Evolutionary conservation across 1,284 basidiomycete species (phyloP).

Genomic region (Leccinum fuscescens): DNA sequence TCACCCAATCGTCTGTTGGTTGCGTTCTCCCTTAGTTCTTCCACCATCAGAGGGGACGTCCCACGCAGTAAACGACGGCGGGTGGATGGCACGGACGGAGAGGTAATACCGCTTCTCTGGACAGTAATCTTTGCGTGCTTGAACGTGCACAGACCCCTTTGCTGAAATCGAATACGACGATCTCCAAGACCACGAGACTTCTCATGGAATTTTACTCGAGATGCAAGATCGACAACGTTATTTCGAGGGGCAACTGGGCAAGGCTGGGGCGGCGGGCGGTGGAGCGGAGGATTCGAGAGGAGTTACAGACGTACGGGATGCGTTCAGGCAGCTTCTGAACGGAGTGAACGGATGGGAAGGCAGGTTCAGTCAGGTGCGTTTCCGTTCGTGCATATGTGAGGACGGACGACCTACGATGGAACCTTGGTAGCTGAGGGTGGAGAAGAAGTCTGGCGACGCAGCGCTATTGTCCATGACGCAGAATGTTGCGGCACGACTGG

Average conservation of each 20-base stretch:
- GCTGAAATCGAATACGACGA: slow-evolving; percentile 86
- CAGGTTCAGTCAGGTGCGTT: slow-evolving; percentile 54
- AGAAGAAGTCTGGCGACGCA: slow-evolving; percentile 62
- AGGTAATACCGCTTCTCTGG: slow-evolving; percentile 29
- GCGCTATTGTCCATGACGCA: slow-evolving; percentile 75
- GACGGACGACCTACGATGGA: background rate
- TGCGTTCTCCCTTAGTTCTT: background rate
- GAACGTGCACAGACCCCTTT: slow-evolving; percentile 40
- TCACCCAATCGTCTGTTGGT: slow-evolving; percentile 1
- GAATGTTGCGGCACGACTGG: slow-evolving; percentile 67
- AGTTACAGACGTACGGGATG: slow-evolving; percentile 43
- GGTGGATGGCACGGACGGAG: slow-evolving; percentile 39
- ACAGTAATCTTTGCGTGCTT: background rate
- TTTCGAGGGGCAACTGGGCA: slow-evolving; percentile 62
- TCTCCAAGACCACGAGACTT: slow-evolving; percentile 65
- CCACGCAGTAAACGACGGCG: slow-evolving; percentile 59
- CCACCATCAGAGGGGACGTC: slow-evolving; percentile 50
- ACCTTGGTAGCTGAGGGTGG: slow-evolving; percentile 53
- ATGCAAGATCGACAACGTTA: slow-evolving; percentile 80
- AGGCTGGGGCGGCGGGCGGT: slow-evolving; percentile 30
- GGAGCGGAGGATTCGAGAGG: slow-evolving; percentile 22
- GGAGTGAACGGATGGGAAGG: slow-evolving; percentile 57
- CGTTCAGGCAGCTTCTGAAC: slow-evolving; percentile 45
- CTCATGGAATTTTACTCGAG: slow-evolving; percentile 74
- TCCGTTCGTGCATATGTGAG: background rate